Evolutionary conservation across 805 yeast species (phyloP).

Genomic region (Barnettozyma sp.): DNA sequence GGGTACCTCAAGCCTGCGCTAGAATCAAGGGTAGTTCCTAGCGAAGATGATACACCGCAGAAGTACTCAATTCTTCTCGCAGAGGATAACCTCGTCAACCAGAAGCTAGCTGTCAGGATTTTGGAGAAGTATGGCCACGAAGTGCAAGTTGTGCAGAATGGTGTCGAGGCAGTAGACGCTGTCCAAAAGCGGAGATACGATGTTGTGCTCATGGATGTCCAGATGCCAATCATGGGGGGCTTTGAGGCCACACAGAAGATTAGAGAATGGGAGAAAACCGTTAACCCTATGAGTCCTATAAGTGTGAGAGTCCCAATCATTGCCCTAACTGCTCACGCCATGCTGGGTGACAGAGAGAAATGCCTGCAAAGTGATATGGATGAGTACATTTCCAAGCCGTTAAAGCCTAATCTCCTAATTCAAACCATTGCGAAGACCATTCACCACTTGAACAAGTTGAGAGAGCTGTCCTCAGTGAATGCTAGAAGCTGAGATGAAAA

Average conservation of each 20-base stretch:
- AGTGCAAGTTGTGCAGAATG: conserved; percentile 82
- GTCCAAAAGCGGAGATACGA: conserved; percentile 62
- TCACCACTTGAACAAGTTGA: conserved; percentile 57
- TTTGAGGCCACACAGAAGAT: conserved; percentile 85
- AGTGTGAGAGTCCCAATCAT: conserved; percentile 79
- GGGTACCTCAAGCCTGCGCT: conserved; percentile 79
- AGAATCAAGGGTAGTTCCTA: conserved; percentile 74
- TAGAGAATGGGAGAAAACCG: conserved; percentile 80
- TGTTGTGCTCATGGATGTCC: conserved; percentile 87
- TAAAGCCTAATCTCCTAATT: conserved; percentile 73
- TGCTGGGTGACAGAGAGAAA: conserved; percentile 86
- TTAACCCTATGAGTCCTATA: conserved; percentile 61
- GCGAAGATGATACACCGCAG: conserved; percentile 70
- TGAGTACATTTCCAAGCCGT: conserved; percentile 81
- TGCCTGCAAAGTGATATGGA: conserved; percentile 89
- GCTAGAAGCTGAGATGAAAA: conserved; percentile 9
- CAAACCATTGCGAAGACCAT: conserved; percentile 84
- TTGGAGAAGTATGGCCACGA: conserved; percentile 80
- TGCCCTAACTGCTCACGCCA: conserved; percentile 89
- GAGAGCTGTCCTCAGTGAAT: conserved; percentile 32
- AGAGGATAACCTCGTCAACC: conserved; percentile 83
- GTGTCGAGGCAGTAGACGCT: conserved; percentile 75
- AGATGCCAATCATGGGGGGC: conserved; percentile 95
- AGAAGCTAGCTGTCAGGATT: conserved; percentile 78
- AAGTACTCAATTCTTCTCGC: conserved; percentile 72